A percentile compares a stretch with the other conserved stretches of the same genome.
phyloP scores from a whole-genome alignment of 306 rosid species.

The Sechiopsis laciniata region DNA sequence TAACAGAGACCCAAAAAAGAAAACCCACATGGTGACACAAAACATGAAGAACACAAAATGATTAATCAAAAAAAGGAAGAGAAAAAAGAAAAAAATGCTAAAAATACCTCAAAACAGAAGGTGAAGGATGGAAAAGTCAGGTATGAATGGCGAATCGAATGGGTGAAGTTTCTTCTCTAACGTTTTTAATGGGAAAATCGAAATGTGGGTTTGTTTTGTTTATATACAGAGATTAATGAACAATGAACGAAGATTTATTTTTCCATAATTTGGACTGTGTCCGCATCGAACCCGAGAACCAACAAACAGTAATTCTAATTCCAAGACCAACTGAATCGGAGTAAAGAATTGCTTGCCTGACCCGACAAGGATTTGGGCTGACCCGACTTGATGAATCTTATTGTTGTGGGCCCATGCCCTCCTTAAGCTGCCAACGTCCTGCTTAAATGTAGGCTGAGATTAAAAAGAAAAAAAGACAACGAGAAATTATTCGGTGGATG shows the following conservation, averaged over 20 bases:
- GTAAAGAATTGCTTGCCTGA: neutral
- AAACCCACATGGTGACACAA: neutral
- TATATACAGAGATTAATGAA: neutral
- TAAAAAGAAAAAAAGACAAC: neutral
- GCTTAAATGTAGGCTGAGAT: neutral
- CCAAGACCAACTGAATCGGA: neutral
- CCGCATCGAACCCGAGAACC: conserved; percentile 42
- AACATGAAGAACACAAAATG: conserved; percentile 1
- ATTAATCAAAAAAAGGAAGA: conserved; percentile 2
- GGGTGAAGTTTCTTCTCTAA: neutral
- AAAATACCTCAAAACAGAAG: conserved; percentile 15
- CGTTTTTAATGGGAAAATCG: neutral
- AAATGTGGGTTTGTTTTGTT: conserved; percentile 1
- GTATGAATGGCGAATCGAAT: neutral
- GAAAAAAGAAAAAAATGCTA: neutral
- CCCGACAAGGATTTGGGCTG: conserved; percentile 1
- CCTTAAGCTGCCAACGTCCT: neutral
- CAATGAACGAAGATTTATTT: neutral
- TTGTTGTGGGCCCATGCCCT: conserved; percentile 13
- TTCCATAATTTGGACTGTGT: neutral
- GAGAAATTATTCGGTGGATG: conserved; percentile 15
- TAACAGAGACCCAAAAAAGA: neutral
- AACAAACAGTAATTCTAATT: conserved; percentile 35
- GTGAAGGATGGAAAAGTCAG: conserved; percentile 6
- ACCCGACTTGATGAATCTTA: conserved; percentile 13